Evolutionary conservation across 1,284 basidiomycete species (phyloP), one percentile per base, ranked within the genome.

Genomic region (Papiliotrema nemorosa): DNA sequence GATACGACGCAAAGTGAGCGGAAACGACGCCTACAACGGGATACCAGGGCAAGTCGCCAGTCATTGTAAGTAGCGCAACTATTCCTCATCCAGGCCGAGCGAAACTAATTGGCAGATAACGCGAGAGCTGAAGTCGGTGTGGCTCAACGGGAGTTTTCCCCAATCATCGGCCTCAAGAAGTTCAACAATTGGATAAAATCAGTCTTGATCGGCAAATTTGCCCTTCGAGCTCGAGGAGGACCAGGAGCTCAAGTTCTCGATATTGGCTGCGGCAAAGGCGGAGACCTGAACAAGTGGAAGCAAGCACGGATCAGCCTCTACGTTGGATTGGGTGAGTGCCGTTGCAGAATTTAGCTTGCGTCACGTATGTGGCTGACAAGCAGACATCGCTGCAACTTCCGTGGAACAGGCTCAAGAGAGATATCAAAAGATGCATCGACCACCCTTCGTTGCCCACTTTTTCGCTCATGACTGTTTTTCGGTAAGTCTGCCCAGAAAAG

Each of bases 111-210:
- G 43, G 35, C 62, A 93, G 89, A 98, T 76, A 98, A 98, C 71
- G 81, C 84, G 38, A 84, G 96, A 10, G 90, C 88, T 3, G 92
- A 99, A 54, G 86, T 94, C 12, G 92, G 90, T 47, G 81, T 90
- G 26, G 79, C 84, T 9, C 84, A 87, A 58, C 86, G 96, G 33
- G 82, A 83, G 57, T 84, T 86, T n/a, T 97, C 92, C 5, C 90
- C 92, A 29, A 99, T 98, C 66, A 90, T 97, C 52, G 92, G 91
- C 21, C 80, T 99, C 50, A 93, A 94, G 74, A 89, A 84, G 70
- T 98, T 97, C 78, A 99, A 99, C 78, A 98, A 99, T 76, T 99
- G 96, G 93, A 85, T 97, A 63, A 97, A 97, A 75, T 90, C 89
- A 13, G 90, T 96, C 10, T 80, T 97, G 55, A 94, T 97, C 63